phyloP scores from a whole-genome alignment of 2,329 filamentous ascomycete species.

The Metarhizium humberi region DNA sequence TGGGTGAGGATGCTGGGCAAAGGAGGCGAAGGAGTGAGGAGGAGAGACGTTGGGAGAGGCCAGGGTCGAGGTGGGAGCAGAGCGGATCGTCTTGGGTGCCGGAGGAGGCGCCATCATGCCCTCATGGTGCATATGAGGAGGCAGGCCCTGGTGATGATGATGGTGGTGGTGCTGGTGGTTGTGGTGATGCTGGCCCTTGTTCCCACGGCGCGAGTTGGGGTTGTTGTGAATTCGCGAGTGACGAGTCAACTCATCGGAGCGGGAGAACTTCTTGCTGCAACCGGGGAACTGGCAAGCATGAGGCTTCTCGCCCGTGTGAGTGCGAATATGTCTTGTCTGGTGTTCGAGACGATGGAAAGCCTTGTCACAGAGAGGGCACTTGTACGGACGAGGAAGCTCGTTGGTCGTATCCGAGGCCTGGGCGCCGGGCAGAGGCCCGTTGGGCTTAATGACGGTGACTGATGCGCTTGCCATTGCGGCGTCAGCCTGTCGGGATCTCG shows the following conservation, averaged over 20 bases:
- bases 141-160: slow-evolving; percentile 26
- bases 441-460: slow-evolving; percentile 49
- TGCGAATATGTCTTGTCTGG: slow-evolving; percentile 84
- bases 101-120: slow-evolving; percentile 71
- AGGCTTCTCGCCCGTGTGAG: slow-evolving; percentile 96
- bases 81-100: slow-evolving; percentile 71
- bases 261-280: slow-evolving; percentile 94
- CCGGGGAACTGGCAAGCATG: slow-evolving; percentile 92
- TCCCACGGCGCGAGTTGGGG: slow-evolving; percentile 87
- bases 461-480: slow-evolving; percentile 40
- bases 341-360: slow-evolving; percentile 97
- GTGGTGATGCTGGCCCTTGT: slow-evolving; percentile 57
- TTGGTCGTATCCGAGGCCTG: slow-evolving; percentile 45
- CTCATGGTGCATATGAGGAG: slow-evolving; percentile 40
- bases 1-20: slow-evolving; percentile 39
- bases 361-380: slow-evolving; percentile 96
- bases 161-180: slow-evolving; percentile 22
- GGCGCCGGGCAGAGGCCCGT: slow-evolving; percentile 52
- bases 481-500: slow-evolving; percentile 21
- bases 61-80: slow-evolving; percentile 76
- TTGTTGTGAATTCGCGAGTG: slow-evolving; percentile 99
- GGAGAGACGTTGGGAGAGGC: slow-evolving; percentile 95
- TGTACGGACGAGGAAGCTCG: slow-evolving; percentile 92
- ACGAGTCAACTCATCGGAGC: slow-evolving; percentile 90
- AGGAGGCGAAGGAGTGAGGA: slow-evolving; percentile 78